These are phyloP conservation scores for Nissolia schottii DNA, from an alignment of 306 rosid species.

Conservation along the genomic window DNA sequence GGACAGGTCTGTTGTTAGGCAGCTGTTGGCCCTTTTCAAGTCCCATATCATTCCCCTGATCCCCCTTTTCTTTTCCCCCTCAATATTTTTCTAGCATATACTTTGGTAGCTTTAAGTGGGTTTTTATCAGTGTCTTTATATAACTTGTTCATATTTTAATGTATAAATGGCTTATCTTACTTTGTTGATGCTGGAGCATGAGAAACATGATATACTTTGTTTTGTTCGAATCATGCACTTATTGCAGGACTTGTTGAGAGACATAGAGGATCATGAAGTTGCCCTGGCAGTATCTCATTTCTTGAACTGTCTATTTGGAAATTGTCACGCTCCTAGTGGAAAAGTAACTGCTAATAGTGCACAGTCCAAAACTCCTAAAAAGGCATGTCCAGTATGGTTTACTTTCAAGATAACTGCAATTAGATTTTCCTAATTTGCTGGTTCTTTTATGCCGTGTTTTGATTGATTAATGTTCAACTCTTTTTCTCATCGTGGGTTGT, in stretches of 20 bases:
- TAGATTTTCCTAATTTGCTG: neutral
- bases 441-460: neutral
- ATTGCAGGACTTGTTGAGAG: constrained; percentile 81
- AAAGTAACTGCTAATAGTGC: constrained; percentile 40
- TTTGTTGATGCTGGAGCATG: neutral
- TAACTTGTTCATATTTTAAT: neutral
- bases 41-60: too few relatives aligned
- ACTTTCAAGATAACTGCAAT: neutral
- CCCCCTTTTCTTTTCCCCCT: too few relatives aligned
- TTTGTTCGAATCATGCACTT: neutral
- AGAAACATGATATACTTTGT: neutral
- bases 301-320: constrained; percentile 91
- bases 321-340: constrained; percentile 55
- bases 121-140: too few relatives aligned
- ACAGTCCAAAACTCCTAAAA: constrained; percentile 55
- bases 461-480: neutral
- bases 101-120: too few relatives aligned
- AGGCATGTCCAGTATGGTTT: constrained; percentile 38
- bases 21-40: too few relatives aligned
- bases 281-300: constrained; percentile 78
- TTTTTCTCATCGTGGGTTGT: neutral
- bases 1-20: too few relatives aligned
- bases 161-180: constrained; percentile 3
- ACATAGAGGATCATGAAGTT: constrained; percentile 86
- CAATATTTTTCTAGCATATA: too few relatives aligned